Conservation (phyloP, 176 grass and related monocot species). For the Hyparrhenia diplandra region DNA sequence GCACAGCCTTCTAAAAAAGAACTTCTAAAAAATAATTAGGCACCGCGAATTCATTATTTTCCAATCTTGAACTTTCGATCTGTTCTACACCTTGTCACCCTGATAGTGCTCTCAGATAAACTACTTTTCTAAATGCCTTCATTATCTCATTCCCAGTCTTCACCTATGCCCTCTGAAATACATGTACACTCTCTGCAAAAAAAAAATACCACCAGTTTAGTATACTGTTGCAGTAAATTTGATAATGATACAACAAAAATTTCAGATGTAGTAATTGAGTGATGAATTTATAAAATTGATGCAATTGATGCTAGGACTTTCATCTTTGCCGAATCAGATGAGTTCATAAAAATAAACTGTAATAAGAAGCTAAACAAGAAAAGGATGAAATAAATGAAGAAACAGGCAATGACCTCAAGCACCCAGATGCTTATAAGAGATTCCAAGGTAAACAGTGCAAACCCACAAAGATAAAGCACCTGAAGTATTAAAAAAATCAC, state of each 20-base stretch:
- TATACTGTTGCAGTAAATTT: background rate
- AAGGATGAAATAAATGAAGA: background rate
- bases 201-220: background rate
- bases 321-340: slow-evolving; percentile 6
- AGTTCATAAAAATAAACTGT: background rate
- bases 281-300: background rate
- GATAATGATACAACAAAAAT: background rate
- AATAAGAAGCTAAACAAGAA: background rate
- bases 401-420: slow-evolving; percentile 65
- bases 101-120: slow-evolving; percentile 1
- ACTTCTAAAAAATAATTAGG: background rate
- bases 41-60: background rate
- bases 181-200: slow-evolving; percentile 52
- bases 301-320: background rate
- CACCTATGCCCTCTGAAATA: slow-evolving; percentile 62
- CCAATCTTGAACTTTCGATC: background rate
- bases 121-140: slow-evolving; percentile 3
- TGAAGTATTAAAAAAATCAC: slow-evolving; percentile 24
- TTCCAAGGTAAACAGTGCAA: slow-evolving; percentile 72
- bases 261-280: background rate
- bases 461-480: slow-evolving; percentile 71
- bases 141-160: background rate
- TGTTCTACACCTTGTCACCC: background rate
- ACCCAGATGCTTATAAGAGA: slow-evolving; percentile 88
- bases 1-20: background rate